phyloP scores from a whole-genome alignment of 2,329 filamentous ascomycete species.

The Thielaviopsis euricoi region DNA sequence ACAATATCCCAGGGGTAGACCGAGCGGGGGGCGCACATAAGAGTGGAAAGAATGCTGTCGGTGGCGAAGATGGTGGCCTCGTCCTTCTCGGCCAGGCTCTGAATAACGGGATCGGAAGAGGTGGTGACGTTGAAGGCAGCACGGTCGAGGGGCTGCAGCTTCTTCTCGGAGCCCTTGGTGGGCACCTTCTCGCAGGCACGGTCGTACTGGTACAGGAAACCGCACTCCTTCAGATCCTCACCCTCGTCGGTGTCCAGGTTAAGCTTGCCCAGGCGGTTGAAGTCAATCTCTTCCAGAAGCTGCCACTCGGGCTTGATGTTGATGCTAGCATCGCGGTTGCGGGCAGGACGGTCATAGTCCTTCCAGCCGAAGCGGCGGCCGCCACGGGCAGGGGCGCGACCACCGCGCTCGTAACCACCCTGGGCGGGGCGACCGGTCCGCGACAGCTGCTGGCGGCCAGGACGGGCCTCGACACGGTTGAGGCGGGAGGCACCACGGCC shows the following conservation, averaged over 20 bases:
- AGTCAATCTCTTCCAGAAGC: slow-evolving; percentile 96
- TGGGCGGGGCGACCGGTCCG: slow-evolving; percentile 49
- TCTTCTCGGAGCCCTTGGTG: slow-evolving; percentile 75
- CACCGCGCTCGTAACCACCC: slow-evolving; percentile 46
- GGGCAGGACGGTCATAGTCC: slow-evolving; percentile 94
- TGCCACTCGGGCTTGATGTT: slow-evolving; percentile 94
- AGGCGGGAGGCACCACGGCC: slow-evolving; percentile 63
- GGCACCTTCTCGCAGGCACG: slow-evolving; percentile 85
- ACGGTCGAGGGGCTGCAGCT: slow-evolving; percentile 76
- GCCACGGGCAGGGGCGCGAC: slow-evolving; percentile 53
- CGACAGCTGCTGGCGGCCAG: slow-evolving; percentile 46
- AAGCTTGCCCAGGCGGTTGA: slow-evolving; percentile 83
- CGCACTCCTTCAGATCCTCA: slow-evolving; percentile 88
- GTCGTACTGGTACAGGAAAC: slow-evolving; percentile 98
- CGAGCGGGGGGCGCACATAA: slow-evolving; percentile 94
- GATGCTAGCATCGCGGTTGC: slow-evolving; percentile 89
- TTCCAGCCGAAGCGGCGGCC: slow-evolving; percentile 94
- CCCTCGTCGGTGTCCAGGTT: slow-evolving; percentile 90
- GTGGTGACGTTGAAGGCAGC: slow-evolving; percentile 98
- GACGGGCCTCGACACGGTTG: slow-evolving; percentile 47
- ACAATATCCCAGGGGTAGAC: slow-evolving; percentile 98
- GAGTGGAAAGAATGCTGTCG: slow-evolving; percentile 93
- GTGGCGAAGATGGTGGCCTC: slow-evolving; percentile 95
- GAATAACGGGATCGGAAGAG: slow-evolving; percentile 87
- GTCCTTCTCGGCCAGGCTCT: slow-evolving; percentile 89